Conservation (phyloP, 2,329 filamentous ascomycete species). For the Paramyrothecium sp. region DNA sequence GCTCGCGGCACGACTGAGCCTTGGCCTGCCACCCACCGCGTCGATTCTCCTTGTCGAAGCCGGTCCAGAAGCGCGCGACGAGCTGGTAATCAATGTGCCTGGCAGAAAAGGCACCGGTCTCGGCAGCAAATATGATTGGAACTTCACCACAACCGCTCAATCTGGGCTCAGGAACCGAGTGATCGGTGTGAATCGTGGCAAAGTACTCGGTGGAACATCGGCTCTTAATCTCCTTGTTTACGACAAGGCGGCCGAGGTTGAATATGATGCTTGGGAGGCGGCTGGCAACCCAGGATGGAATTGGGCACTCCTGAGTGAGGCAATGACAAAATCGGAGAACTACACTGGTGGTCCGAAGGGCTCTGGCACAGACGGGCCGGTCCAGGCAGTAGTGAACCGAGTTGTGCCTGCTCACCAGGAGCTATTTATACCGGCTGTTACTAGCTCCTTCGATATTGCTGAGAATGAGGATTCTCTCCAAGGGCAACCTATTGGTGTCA, state of each 20-base stretch:
- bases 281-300: not conserved
- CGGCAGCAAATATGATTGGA: not conserved
- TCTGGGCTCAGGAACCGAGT: not conserved
- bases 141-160: not conserved
- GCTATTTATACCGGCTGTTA: slow-evolving; percentile 41
- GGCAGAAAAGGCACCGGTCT: not conserved
- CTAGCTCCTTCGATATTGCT: slow-evolving; percentile 32
- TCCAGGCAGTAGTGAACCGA: slow-evolving; percentile 33
- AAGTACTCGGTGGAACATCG: not conserved
- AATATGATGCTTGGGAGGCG: not conserved
- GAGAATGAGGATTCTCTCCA: slow-evolving; percentile 39
- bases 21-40: not conserved
- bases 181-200: not conserved
- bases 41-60: not conserved
- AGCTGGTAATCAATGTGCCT: not conserved
- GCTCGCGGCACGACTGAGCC: not conserved
- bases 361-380: slow-evolving; percentile 4
- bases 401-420: slow-evolving; percentile 39
- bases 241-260: not conserved
- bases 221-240: not conserved
- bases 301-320: not conserved
- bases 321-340: not conserved
- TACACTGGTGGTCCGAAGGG: not conserved
- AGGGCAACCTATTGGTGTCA: slow-evolving; percentile 45
- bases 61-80: not conserved